Evolutionary conservation across 208 protist species (phyloP).

Genomic region (Acanthamoeba healyi): DNA sequence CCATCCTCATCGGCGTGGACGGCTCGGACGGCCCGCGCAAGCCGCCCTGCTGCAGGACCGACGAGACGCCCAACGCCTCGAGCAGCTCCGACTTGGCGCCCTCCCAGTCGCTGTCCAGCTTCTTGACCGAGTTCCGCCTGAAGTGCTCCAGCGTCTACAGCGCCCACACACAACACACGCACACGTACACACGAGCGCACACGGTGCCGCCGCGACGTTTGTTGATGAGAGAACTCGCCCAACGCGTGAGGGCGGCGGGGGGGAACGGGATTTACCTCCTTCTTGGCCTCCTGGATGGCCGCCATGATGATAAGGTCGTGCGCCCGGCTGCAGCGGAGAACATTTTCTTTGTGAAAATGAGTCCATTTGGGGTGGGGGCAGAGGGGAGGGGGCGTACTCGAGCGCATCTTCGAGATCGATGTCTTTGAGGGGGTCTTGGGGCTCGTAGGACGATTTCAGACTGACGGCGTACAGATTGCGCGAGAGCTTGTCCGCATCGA

Average conservation of each 20-base stretch:
- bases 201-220: no score
- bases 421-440: background rate
- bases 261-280: constrained; percentile 47
- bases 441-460: constrained; percentile 23
- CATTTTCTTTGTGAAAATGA: background rate
- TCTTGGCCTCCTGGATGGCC: constrained; percentile 63
- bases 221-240: background rate
- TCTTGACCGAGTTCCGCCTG: constrained; percentile 2
- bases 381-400: background rate
- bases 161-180: background rate
- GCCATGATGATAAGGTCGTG: constrained; percentile 34
- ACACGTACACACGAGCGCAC: no score
- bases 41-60: background rate
- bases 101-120: constrained; percentile 42
- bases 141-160: constrained; percentile 13
- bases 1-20: background rate
- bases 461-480: constrained; percentile 49
- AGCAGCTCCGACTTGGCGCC: constrained; percentile 1
- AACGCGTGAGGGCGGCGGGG: no score
- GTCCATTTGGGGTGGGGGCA: background rate
- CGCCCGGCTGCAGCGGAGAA: background rate
- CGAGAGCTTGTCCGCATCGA: constrained; percentile 56
- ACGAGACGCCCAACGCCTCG: constrained; percentile 7
- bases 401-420: constrained; percentile 18
- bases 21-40: background rate